Evolutionary conservation across 306 rosid species (phyloP), one percentile per base, ranked within the genome.

Genomic region (Oemleria cerasiformis): DNA sequence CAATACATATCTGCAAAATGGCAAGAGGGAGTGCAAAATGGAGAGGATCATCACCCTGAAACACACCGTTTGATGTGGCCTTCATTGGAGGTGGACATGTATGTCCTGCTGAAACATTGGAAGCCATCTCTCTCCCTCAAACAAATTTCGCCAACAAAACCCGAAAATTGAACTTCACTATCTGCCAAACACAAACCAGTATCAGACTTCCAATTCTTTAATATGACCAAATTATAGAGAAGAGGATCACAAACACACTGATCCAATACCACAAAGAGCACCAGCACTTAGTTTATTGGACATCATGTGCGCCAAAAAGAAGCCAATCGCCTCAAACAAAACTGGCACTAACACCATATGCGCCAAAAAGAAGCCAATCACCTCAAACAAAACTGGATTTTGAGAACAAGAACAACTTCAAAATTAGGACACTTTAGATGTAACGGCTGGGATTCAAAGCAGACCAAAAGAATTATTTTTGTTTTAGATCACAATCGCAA

Each of bases 11-110:
- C 70, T 86, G 91, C 73, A 86, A 39, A 49, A 84, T 86, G 50
- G 81, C 78, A 48, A 91, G 83, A 47, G 98, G 95, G 30, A 94
- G 88, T 1, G 96, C 90, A 71, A 51, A 94, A 67, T 89, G 82
- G 51, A 94, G 91, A 77, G 98, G 98, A 79, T 84, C 47, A 79
- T 94, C 95, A 56, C 97, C 96, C 73, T 91, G 96, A 71, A 94
- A 87, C 54, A 10, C 73, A 8, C 97, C 98, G 40, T 91, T 88
- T 49, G 98, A 94, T 30, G 97, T 83, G 5, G 96, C 61, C 72
- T 86, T 89, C 96, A 88, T 91, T 1, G 86, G 90, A 56, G 76
- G 17, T 1, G 86, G 81, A 68, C 90, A 93, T 54, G 25, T 39
- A 41, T 55, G 64, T 67, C 54, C 80, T 30, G 60, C 76, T 19